A percentile compares a stretch with the other conserved stretches of the same genome.
These are phyloP conservation scores for Globisporangium cystogenes DNA, from an alignment of 352 stramenopile species.

Conservation along the genomic window DNA sequence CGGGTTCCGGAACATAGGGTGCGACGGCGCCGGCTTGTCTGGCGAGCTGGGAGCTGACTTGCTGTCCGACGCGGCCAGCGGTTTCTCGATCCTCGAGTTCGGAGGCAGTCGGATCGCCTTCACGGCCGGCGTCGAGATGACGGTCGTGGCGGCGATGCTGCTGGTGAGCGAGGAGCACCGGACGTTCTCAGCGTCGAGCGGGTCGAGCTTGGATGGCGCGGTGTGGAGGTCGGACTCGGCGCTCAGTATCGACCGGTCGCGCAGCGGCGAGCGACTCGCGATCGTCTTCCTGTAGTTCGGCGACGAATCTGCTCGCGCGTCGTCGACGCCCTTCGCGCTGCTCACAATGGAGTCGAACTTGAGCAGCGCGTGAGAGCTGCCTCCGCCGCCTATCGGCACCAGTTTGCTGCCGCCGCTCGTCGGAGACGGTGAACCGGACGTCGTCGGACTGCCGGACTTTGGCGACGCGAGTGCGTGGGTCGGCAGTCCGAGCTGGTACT, in stretches of 20 bases:
- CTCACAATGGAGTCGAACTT: constrained; percentile 12
- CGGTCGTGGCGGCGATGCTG: not conserved
- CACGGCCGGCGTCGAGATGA: not conserved
- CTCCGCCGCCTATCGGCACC: not conserved
- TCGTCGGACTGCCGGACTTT: not conserved
- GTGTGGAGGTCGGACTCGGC: not conserved
- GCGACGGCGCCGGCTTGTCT: constrained; percentile 1
- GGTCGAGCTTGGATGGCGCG: constrained; percentile 7
- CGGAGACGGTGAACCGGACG: not conserved
- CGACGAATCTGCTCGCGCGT: not conserved
- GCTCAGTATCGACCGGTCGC: not conserved
- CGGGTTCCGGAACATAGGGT: constrained; percentile 9
- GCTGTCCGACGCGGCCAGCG: constrained; percentile 1
- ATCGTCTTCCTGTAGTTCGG: constrained; percentile 3
- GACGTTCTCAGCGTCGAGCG: constrained; percentile 7
- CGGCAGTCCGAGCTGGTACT: constrained; percentile 5
- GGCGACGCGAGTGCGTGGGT: not conserved
- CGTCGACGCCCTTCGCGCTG: not conserved
- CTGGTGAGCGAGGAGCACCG: constrained; percentile 1
- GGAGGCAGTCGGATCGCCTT: constrained; percentile 3
- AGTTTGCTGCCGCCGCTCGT: constrained; percentile 7
- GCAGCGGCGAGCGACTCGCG: constrained; percentile 3
- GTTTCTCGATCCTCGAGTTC: constrained; percentile 1
- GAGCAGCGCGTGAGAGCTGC: not conserved
- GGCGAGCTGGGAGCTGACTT: not conserved